Percentiles rank a stretch among this genome's conserved stretches.
Conservation (phyloP, 73 alveolate species). For the Uronychia setigera region DNA sequence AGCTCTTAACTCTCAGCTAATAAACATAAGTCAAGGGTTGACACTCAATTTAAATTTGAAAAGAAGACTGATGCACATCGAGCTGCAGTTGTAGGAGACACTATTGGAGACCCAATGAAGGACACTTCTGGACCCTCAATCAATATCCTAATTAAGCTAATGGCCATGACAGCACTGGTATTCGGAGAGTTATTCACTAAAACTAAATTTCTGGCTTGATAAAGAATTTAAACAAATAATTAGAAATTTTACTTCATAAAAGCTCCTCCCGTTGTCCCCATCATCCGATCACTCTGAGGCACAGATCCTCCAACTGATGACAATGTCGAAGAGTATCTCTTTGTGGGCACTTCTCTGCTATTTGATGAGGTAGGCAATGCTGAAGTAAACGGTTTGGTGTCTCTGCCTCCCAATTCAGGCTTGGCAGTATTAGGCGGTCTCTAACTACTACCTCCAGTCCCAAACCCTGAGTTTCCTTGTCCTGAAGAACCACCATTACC, state of each 20-base stretch:
- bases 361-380: too few relatives aligned
- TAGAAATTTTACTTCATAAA: not conserved
- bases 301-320: not conserved
- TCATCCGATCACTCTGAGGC: too few relatives aligned
- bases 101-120: constrained; percentile 85
- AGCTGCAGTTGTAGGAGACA: constrained; percentile 94
- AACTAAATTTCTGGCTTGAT: not conserved
- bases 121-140: constrained; percentile 75
- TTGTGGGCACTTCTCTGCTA: too few relatives aligned
- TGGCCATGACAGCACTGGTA: constrained; percentile 84
- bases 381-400: too few relatives aligned
- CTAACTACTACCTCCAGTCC: not conserved
- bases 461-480: too few relatives aligned
- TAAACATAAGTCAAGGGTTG: constrained; percentile 30
- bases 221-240: not conserved
- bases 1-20: constrained; percentile 64
- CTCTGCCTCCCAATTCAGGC: not conserved
- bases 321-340: too few relatives aligned
- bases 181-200: constrained; percentile 32
- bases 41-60: constrained; percentile 30
- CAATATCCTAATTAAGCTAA: constrained; percentile 85
- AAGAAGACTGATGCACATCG: constrained; percentile 92
- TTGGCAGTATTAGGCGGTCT: not conserved
- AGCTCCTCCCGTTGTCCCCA: too few relatives aligned
- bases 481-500: not conserved